A percentile compares a stretch with the other conserved stretches of the same genome.
phyloP scores from a whole-genome alignment of 1,139 yeast genomes.

The Kodamaea arcana region DNA sequence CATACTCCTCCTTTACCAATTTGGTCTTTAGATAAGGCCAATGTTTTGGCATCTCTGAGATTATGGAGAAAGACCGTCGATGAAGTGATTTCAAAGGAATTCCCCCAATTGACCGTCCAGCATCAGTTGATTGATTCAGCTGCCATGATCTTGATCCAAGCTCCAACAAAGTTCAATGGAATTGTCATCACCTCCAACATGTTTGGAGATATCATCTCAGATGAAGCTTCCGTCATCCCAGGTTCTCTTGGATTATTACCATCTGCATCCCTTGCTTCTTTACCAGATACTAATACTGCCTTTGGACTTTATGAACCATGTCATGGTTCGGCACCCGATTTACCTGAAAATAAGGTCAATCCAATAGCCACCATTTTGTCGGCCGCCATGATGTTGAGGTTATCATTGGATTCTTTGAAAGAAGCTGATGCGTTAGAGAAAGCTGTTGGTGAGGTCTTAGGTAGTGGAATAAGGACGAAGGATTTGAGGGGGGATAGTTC shows the following conservation, averaged over 20 bases:
- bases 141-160: conserved; percentile 92
- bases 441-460: conserved; percentile 82
- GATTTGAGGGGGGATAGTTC: conserved; percentile 80
- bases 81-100: conserved; percentile 76
- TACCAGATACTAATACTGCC: conserved; percentile 90
- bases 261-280: conserved; percentile 90
- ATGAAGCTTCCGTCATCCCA: conserved; percentile 96
- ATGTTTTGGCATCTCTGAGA: conserved; percentile 92
- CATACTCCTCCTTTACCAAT: conserved; percentile 89
- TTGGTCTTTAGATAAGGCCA: conserved; percentile 96
- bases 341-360: conserved; percentile 81
- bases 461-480: conserved; percentile 81
- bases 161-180: conserved; percentile 88
- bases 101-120: conserved; percentile 79
- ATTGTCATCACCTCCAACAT: conserved; percentile 87
- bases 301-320: conserved; percentile 98
- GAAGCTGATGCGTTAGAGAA: conserved; percentile 88
- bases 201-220: conserved; percentile 98
- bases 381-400: conserved; percentile 94
- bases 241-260: conserved; percentile 95
- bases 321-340: conserved; percentile 97
- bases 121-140: conserved; percentile 98
- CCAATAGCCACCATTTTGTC: conserved; percentile 94
- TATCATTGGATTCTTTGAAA: conserved; percentile 72
- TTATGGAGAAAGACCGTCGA: conserved; percentile 94